Conservation (phyloP, 345 rosid species). For the Citrus maxima region DNA sequence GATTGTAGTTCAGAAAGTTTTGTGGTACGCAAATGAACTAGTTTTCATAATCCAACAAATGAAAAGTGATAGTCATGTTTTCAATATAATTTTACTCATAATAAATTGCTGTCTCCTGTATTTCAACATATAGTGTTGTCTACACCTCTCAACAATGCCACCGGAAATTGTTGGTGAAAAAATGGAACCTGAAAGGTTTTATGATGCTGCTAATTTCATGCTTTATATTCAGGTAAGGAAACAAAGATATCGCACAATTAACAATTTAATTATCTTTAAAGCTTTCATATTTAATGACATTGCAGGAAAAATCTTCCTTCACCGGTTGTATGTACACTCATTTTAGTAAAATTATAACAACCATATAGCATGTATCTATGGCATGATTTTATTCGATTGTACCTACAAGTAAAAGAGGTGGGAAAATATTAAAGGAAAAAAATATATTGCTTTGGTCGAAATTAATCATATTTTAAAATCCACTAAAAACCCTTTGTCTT, state of each 20-base stretch:
- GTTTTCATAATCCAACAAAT: too few species aligned
- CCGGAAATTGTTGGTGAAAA: constrained; percentile 48
- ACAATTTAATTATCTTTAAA: not conserved
- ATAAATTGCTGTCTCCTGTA: not conserved
- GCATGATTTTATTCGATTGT: not conserved
- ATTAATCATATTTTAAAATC: too few species aligned
- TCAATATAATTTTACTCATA: not conserved
- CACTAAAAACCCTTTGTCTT: too few species aligned
- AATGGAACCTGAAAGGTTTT: constrained; percentile 36
- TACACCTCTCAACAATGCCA: constrained; percentile 45
- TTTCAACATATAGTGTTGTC: constrained; percentile 31
- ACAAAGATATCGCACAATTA: not conserved
- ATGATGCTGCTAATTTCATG: constrained; percentile 50
- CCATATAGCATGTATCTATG: too few species aligned
- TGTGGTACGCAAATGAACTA: constrained; percentile 18
- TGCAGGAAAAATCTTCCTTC: not conserved
- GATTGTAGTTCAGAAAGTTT: constrained; percentile 47
- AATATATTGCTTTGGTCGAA: too few species aligned
- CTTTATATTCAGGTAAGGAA: constrained; percentile 45
- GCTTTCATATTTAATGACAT: not conserved
- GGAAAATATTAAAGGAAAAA: too few species aligned
- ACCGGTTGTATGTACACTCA: not conserved
- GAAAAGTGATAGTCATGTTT: not conserved
- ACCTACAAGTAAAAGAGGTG: not conserved
- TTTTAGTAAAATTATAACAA: too few species aligned